Conservation (phyloP, 306 rosid species). For the Dryas drummondii region DNA sequence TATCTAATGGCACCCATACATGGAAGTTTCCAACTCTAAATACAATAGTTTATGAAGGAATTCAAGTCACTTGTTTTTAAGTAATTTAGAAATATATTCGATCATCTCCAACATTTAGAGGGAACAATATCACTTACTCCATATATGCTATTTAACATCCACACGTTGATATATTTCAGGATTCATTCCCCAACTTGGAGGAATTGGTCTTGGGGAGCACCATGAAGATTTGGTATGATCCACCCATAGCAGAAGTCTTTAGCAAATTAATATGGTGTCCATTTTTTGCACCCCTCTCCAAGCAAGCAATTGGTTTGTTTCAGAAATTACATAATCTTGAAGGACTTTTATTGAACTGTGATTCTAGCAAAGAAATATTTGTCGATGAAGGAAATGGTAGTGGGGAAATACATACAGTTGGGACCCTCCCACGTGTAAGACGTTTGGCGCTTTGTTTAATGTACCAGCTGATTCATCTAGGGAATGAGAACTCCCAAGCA, state of each 20-base stretch:
- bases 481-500: background rate
- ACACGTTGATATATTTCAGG: background rate
- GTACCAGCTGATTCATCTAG: background rate
- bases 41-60: too few species aligned
- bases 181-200: background rate
- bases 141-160: background rate
- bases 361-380: background rate
- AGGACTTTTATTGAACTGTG: rapidly evolving
- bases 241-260: background rate
- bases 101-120: background rate
- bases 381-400: background rate
- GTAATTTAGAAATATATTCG: too few species aligned
- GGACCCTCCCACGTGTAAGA: background rate
- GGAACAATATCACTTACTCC: too few species aligned
- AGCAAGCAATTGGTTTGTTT: background rate
- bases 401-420: background rate
- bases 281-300: background rate
- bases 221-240: background rate
- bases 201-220: rapidly evolving
- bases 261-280: rapidly evolving
- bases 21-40: too few species aligned
- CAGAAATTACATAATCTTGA: background rate
- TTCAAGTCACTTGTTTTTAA: too few species aligned
- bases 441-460: rapidly evolving
- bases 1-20: too few species aligned